Percentiles rank a stretch among this genome's conserved stretches.
These are phyloP conservation scores for Ramaria sp. DNA, from an alignment of 768 basidiomycete genomes.

Conservation along the genomic window DNA sequence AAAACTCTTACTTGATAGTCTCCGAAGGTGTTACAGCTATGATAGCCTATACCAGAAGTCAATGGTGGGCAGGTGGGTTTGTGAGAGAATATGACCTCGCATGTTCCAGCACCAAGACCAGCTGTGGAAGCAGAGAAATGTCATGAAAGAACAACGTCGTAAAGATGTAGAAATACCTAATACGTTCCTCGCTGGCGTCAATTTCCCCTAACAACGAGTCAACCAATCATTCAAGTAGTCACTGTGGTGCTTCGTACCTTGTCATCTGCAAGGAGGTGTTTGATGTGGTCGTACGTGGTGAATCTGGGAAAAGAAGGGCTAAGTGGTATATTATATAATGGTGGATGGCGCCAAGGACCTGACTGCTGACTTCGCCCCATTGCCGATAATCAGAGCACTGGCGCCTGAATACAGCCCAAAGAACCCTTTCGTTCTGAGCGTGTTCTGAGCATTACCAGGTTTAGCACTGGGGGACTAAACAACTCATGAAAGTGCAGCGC, in stretches of 20 bases:
- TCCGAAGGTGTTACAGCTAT: constrained; percentile 96
- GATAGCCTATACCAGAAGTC: constrained; percentile 45
- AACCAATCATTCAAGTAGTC: background rate
- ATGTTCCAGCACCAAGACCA: constrained; percentile 68
- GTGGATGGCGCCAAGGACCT: constrained; percentile 22
- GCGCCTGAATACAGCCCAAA: constrained; percentile 79
- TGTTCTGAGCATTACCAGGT: constrained; percentile 27
- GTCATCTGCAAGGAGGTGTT: constrained; percentile 67
- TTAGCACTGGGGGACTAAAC: constrained; percentile 20
- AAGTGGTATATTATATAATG: background rate
- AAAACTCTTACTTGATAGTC: constrained; percentile 77
- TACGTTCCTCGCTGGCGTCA: constrained; percentile 76
- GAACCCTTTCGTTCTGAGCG: constrained; percentile 74
- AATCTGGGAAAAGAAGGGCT: constrained; percentile 28
- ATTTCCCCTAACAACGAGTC: constrained; percentile 60
- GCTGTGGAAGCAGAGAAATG: constrained; percentile 26
- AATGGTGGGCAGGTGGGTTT: background rate
- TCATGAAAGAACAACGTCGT: background rate
- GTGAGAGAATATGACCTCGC: constrained; percentile 5
- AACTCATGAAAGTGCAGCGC: background rate
- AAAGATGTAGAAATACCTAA: constrained; percentile 39
- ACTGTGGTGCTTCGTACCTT: constrained; percentile 40
- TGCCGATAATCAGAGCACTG: constrained; percentile 86
- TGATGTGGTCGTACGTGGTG: constrained; percentile 90
- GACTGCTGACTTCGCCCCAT: constrained; percentile 90